phyloP scores from a whole-genome alignment of 176 grass and related monocot species.

The Raddia guianensis region DNA sequence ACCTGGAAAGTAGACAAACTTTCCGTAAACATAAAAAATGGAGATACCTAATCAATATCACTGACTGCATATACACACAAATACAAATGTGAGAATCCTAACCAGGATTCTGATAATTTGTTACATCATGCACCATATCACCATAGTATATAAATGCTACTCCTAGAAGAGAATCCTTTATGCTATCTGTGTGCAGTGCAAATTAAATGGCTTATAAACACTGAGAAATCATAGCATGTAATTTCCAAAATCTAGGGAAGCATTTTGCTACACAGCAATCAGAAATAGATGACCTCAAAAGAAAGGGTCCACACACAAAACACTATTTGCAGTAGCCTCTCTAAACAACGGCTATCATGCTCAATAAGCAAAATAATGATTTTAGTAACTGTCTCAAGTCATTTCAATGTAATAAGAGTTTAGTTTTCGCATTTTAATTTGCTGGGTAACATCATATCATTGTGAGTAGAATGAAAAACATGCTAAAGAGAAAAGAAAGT shows the following conservation, averaged over 20 bases:
- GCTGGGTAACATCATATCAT: slow-evolving; percentile 1
- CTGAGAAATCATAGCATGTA: background rate
- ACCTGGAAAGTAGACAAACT: slow-evolving; percentile 60
- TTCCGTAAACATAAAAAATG: slow-evolving; percentile 12
- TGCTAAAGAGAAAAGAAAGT: slow-evolving; percentile 33
- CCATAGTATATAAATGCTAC: slow-evolving; percentile 1
- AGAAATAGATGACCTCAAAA: background rate
- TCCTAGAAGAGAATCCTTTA: background rate
- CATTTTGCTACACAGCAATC: background rate
- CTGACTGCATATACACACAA: slow-evolving; percentile 22
- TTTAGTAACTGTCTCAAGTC: slow-evolving; percentile 8
- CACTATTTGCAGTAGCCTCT: background rate
- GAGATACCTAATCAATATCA: background rate
- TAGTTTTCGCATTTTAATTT: background rate
- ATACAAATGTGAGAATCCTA: background rate
- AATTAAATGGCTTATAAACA: background rate
- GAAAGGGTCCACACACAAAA: slow-evolving; percentile 4
- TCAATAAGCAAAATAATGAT: slow-evolving; percentile 20
- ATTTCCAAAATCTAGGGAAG: background rate
- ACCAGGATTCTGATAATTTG: slow-evolving; percentile 38
- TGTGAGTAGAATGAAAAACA: slow-evolving; percentile 1
- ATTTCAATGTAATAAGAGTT: slow-evolving; percentile 18
- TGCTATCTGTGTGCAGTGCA: background rate
- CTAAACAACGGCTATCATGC: background rate
- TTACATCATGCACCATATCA: background rate